Evolutionary conservation across 768 basidiomycete species (phyloP).

Genomic region (Clavaria fumosa): DNA sequence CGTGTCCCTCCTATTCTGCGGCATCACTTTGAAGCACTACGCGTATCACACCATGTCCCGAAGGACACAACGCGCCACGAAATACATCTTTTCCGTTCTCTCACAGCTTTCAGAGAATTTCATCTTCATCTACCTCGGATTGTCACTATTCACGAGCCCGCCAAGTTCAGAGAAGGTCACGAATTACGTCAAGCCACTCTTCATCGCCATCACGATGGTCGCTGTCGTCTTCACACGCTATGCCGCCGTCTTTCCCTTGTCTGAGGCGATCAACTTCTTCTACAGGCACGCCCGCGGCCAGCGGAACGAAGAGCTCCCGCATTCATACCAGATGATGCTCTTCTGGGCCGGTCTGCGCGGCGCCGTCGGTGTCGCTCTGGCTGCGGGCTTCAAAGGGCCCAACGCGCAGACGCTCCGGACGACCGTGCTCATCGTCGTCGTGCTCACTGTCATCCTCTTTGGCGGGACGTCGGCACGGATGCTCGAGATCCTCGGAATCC

Average conservation of each 20-base stretch:
- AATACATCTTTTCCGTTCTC: constrained; percentile 90
- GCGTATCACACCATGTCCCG: constrained; percentile 99
- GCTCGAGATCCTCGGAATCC: constrained; percentile 93
- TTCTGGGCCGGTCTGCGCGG: constrained; percentile 98
- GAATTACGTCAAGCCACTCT: constrained; percentile 86
- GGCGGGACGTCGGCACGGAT: constrained; percentile 96
- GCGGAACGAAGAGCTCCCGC: constrained; percentile 80
- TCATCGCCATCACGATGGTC: constrained; percentile 83
- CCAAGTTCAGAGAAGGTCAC: constrained; percentile 65
- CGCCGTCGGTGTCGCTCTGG: constrained; percentile 94
- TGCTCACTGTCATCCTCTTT: constrained; percentile 86
- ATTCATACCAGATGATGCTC: constrained; percentile 98
- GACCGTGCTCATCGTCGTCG: constrained; percentile 91
- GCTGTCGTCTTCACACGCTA: constrained; percentile 93
- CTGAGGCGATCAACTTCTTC: constrained; percentile 90
- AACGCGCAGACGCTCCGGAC: constrained; percentile 85
- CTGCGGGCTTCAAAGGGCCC: constrained; percentile 87
- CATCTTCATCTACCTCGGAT: constrained; percentile 97
- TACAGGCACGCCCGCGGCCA: constrained; percentile 72
- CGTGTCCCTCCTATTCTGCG: constrained; percentile 94
- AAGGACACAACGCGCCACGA: constrained; percentile 83
- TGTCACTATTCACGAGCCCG: constrained; percentile 86
- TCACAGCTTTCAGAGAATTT: constrained; percentile 96
- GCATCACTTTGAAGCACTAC: constrained; percentile 98
- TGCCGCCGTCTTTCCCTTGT: constrained; percentile 88